These are phyloP conservation scores for Candida adriatica DNA, from an alignment of 805 yeast genomes.

Conservation along the genomic window DNA sequence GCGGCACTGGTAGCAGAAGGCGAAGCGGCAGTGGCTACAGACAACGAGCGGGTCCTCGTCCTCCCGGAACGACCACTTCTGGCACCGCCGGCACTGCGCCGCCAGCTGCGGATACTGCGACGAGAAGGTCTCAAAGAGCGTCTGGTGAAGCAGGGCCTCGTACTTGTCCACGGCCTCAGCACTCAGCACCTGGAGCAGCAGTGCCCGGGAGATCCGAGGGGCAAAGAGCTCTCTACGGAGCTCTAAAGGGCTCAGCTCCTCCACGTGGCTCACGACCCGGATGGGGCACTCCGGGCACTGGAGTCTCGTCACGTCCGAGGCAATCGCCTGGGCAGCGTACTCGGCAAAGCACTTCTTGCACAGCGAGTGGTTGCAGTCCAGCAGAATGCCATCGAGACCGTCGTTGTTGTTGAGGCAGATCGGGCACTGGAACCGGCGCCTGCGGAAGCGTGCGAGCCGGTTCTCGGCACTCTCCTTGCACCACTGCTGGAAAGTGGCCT, in stretches of 20 bases:
- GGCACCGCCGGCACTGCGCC: slow-evolving; percentile 49
- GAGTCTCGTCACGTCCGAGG: slow-evolving; percentile 37
- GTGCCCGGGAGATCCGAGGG: slow-evolving; percentile 31
- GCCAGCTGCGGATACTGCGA: slow-evolving; percentile 41
- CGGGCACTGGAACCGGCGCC: slow-evolving; percentile 41
- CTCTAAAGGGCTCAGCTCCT: slow-evolving; percentile 20
- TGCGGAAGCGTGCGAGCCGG: slow-evolving; percentile 25
- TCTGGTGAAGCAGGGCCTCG: slow-evolving; percentile 28
- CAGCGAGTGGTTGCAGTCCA: slow-evolving; percentile 42
- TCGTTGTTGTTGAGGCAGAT: slow-evolving; percentile 46
- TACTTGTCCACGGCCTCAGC: slow-evolving; percentile 31
- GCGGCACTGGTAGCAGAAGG: slow-evolving; percentile 49
- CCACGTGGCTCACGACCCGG: slow-evolving; percentile 15
- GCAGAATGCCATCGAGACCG: slow-evolving; percentile 33
- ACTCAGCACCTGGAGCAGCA: slow-evolving; percentile 28
- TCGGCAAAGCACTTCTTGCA: slow-evolving; percentile 40
- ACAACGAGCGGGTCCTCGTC: slow-evolving; percentile 41
- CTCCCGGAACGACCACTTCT: slow-evolving; percentile 38
- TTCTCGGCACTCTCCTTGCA: slow-evolving; percentile 20
- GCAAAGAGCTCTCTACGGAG: slow-evolving; percentile 34
- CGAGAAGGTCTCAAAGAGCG: slow-evolving; percentile 36
- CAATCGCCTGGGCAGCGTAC: slow-evolving; percentile 36
- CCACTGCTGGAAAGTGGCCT: slow-evolving; percentile 1
- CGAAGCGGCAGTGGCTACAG: slow-evolving; percentile 43
- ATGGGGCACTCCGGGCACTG: slow-evolving; percentile 50